Evolutionary conservation across 2,329 filamentous ascomycete species (phyloP).

Genomic region (Coniochaeta ligniaria): DNA sequence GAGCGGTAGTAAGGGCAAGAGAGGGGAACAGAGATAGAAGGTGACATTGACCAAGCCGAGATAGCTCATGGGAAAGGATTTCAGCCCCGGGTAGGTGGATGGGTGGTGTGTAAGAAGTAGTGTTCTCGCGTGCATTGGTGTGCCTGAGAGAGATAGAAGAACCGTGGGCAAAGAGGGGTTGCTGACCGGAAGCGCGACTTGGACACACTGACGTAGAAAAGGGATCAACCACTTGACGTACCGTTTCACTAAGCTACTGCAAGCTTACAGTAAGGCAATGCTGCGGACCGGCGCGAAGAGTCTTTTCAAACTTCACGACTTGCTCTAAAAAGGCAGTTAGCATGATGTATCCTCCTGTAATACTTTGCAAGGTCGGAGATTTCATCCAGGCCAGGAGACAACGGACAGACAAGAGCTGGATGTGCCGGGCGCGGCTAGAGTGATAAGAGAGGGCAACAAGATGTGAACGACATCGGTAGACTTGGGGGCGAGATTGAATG

Average conservation of each 20-base stretch:
- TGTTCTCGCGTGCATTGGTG: background rate
- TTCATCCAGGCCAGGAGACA: background rate
- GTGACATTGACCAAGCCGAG: background rate
- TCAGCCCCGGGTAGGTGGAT: background rate
- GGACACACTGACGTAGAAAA: background rate
- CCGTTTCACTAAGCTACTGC: background rate
- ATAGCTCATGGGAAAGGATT: background rate
- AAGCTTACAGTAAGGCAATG: background rate
- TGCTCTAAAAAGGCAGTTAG: background rate
- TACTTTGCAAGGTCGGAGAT: background rate
- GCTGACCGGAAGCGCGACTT: background rate
- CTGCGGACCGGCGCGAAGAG: background rate
- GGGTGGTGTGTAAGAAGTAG: background rate
- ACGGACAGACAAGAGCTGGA: background rate
- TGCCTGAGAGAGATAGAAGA: background rate
- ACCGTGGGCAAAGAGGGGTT: background rate
- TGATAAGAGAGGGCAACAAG: background rate
- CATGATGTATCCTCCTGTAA: background rate
- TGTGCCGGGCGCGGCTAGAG: background rate
- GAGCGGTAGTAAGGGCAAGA: background rate
- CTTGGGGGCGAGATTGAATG: background rate
- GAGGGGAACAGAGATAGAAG: constrained; percentile 1
- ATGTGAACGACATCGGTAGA: background rate
- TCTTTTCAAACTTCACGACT: background rate
- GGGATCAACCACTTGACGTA: background rate